phyloP scores from a whole-genome alignment of 2,329 filamentous ascomycete species.

The Pestalotiopsis sp. region DNA sequence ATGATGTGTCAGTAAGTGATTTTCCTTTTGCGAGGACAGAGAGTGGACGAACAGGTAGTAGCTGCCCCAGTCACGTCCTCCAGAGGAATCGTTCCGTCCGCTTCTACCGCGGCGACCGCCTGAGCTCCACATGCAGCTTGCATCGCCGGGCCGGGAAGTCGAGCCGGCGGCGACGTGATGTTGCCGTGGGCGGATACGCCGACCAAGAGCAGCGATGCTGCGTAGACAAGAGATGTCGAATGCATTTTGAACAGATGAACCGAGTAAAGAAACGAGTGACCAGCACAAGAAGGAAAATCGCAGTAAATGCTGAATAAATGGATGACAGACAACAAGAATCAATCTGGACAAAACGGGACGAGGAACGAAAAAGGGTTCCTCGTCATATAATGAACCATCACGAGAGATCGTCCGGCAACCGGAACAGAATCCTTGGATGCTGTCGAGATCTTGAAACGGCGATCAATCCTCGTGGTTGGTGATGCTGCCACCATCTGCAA shows the following conservation, averaged over 20 bases:
- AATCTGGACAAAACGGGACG: not conserved
- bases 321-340: not conserved
- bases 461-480: not conserved
- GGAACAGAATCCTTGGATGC: not conserved
- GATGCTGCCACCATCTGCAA: not conserved
- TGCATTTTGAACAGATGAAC: not conserved
- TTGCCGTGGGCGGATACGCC: slow-evolving; percentile 46
- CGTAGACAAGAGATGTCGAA: slow-evolving; percentile 11
- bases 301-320: not conserved
- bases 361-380: not conserved
- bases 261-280: slow-evolving; percentile 1
- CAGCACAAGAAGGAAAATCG: slow-evolving; percentile 2
- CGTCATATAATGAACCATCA: not conserved
- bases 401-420: not conserved
- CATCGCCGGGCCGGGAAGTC: slow-evolving; percentile 45
- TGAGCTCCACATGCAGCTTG: slow-evolving; percentile 43
- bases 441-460: not conserved
- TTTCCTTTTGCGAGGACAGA: not conserved
- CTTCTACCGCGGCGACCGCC: slow-evolving; percentile 27
- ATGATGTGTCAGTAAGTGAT: not conserved
- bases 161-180: slow-evolving; percentile 43
- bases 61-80: slow-evolving; percentile 29
- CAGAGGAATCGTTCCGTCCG: slow-evolving; percentile 40
- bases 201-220: slow-evolving; percentile 23
- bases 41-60: slow-evolving; percentile 26